phyloP scores from a whole-genome alignment of 2,329 filamentous ascomycete genomes.

The Penicillium sp. region DNA sequence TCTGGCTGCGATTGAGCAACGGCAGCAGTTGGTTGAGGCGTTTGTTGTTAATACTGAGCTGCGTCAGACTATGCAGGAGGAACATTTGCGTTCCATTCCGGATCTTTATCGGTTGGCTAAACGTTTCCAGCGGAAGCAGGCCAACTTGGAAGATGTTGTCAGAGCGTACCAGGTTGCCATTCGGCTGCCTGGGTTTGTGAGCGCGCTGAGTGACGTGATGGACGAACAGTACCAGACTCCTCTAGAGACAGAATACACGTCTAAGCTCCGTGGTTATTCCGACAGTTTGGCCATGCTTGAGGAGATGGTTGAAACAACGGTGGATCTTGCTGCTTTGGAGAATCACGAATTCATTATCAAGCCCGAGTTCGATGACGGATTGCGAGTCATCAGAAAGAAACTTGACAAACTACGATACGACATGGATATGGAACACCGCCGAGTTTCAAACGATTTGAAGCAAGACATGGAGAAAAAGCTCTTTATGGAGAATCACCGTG shows the following conservation, averaged over 20 bases:
- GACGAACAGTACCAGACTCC: constrained; percentile 89
- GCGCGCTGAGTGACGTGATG: constrained; percentile 87
- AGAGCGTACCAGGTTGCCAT: constrained; percentile 93
- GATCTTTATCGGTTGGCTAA: constrained; percentile 93
- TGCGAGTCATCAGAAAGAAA: constrained; percentile 85
- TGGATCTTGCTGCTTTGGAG: constrained; percentile 91
- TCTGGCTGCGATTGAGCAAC: constrained; percentile 79
- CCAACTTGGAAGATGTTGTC: constrained; percentile 92
- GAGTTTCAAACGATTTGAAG: constrained; percentile 74
- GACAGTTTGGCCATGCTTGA: constrained; percentile 80
- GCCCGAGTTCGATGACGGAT: constrained; percentile 88
- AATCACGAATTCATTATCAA: constrained; percentile 99
- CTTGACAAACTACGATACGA: constrained; percentile 78
- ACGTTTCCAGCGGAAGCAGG: constrained; percentile 87
- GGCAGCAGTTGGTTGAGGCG: constrained; percentile 91
- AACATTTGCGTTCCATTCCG: constrained; percentile 87
- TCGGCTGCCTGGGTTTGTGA: constrained; percentile 83
- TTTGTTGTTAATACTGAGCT: constrained; percentile 92
- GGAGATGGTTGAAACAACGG: constrained; percentile 98
- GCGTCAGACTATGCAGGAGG: constrained; percentile 93
- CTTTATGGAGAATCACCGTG: constrained; percentile 92
- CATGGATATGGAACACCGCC: constrained; percentile 77
- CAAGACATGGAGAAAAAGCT: constrained; percentile 98
- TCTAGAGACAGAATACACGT: constrained; percentile 81
- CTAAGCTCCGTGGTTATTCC: constrained; percentile 72